A percentile compares a stretch with the other conserved stretches of the same genome.
Conservation (phyloP, 2,329 filamentous ascomycete genomes). For the Aaosphaeria pasadenensis region DNA sequence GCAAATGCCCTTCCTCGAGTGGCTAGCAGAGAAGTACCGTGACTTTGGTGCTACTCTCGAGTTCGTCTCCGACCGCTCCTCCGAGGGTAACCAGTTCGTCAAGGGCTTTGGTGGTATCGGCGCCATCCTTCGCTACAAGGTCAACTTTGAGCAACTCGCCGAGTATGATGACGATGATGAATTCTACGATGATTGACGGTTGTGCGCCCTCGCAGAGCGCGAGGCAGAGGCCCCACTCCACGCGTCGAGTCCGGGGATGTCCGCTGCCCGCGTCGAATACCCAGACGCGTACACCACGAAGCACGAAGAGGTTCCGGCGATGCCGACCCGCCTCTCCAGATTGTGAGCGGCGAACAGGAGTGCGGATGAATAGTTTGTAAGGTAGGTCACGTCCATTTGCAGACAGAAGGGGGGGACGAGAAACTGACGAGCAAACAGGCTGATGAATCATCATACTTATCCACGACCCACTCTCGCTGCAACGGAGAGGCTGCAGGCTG, state of each 20-base stretch:
- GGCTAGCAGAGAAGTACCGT: constrained; percentile 98
- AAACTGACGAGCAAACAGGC: constrained; percentile 11
- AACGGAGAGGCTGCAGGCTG: constrained; percentile 30
- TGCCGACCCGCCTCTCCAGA: constrained; percentile 38
- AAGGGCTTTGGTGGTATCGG: constrained; percentile 99
- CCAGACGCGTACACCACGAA: constrained; percentile 29
- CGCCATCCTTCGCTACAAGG: constrained; percentile 96
- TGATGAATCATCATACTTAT: constrained; percentile 36
- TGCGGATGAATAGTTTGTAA: constrained; percentile 34
- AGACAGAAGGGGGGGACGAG: constrained; percentile 2
- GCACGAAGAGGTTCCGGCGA: constrained; percentile 26
- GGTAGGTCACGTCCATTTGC: constrained; percentile 16
- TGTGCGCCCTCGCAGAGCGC: constrained; percentile 79
- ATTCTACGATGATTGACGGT: constrained; percentile 93
- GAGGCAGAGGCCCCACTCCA: constrained; percentile 74
- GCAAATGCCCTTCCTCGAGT: constrained; percentile 94
- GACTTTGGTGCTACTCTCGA: constrained; percentile 94
- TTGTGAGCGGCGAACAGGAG: constrained; percentile 35
- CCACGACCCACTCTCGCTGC: constrained; percentile 33
- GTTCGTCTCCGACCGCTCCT: constrained; percentile 96
- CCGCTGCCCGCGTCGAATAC: constrained; percentile 42
- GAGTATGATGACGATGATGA: constrained; percentile 83
- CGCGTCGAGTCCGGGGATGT: constrained; percentile 53
- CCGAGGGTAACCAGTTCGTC: constrained; percentile 98
- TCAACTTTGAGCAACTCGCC: constrained; percentile 98